Evolutionary conservation across 805 yeast genomes (phyloP), one percentile per base, ranked within the genome.

Genomic region (Cyberlindnera misumaiensis): DNA sequence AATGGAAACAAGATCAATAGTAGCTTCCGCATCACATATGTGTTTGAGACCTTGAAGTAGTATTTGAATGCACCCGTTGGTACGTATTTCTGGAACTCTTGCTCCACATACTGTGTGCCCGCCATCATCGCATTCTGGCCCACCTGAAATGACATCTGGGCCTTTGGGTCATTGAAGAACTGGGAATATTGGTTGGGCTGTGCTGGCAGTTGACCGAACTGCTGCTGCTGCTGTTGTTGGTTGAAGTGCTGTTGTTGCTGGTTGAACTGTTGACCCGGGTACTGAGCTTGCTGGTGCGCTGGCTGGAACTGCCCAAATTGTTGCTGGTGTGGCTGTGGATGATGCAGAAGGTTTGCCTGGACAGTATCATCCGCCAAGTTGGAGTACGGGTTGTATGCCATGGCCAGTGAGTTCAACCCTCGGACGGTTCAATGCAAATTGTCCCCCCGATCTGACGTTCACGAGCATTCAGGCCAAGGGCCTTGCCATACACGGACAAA

Each of bases 1-100:
- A 84, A 93, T 1, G 99, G 99, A 59, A 88, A 80, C 25, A 93
- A 55, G 17, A 94, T 80, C 44, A 89, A 68, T 22, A 70, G 57
- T 18, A 93, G 60, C 57, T 93, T 93, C 27, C 69, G 68, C 44
- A 83, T 56, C 11, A 93, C 98, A 54, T 90, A 94, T 5, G 78
- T 67, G 59, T 90, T 94, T 34, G 95, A 82, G 14, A 93, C 96
- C 61, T 85, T 86, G 69, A 93, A 94, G 62, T 89, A 89, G 63
- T 80, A 84, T 47, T 87, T 80, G 49, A 93, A 63, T 39, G 83
- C 80, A 13, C 71, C 60, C 18, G 71, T 61, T 13, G 68, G 60
- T 22, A 73, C 68, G 45, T 69, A 70, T 46, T 66, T 67, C 40
- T 72, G 71, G 39, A 77, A 55, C 44, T 68, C 65, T 44, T 80